phyloP scores from a whole-genome alignment of 306 rosid genomes.

The Senna siamea region DNA sequence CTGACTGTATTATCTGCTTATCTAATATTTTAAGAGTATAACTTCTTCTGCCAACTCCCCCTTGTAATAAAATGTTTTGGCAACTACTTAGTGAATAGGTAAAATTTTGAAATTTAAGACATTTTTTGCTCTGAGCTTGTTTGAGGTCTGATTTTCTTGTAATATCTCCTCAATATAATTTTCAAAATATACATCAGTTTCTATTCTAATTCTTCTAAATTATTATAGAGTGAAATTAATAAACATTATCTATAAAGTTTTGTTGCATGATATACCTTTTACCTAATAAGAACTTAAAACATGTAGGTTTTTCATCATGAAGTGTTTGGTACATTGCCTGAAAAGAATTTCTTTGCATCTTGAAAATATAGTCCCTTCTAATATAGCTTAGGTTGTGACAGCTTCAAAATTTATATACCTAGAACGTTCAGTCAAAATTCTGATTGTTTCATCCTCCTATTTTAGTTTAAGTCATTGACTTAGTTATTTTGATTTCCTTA shows the following conservation, averaged over 20 bases:
- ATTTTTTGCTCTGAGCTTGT: too few species aligned
- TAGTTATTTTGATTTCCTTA: not conserved
- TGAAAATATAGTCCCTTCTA: slow-evolving; percentile 2
- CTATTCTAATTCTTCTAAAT: too few species aligned
- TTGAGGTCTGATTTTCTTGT: too few species aligned
- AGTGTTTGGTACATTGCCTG: slow-evolving; percentile 17
- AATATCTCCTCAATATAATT: too few species aligned
- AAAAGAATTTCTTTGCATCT: not conserved
- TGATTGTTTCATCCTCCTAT: not conserved
- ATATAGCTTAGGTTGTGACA: not conserved
- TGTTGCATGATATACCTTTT: slow-evolving; percentile 9
- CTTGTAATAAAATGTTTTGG: slow-evolving; percentile 9
- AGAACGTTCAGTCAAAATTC: not conserved
- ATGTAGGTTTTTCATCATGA: too few species aligned
- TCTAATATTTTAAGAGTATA: slow-evolving; percentile 14
- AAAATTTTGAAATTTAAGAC: too few species aligned
- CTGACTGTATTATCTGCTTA: not conserved
- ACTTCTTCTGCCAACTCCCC: slow-evolving; percentile 15
- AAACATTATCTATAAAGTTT: slow-evolving; percentile 4
- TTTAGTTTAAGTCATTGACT: not conserved
- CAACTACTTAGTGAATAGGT: too few species aligned
- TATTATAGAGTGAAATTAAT: not conserved
- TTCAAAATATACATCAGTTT: too few species aligned
- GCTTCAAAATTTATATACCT: not conserved
- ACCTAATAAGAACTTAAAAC: slow-evolving; percentile 14